phyloP scores from a whole-genome alignment of 345 rosid genomes.

The Aquilaria malaccensis region DNA sequence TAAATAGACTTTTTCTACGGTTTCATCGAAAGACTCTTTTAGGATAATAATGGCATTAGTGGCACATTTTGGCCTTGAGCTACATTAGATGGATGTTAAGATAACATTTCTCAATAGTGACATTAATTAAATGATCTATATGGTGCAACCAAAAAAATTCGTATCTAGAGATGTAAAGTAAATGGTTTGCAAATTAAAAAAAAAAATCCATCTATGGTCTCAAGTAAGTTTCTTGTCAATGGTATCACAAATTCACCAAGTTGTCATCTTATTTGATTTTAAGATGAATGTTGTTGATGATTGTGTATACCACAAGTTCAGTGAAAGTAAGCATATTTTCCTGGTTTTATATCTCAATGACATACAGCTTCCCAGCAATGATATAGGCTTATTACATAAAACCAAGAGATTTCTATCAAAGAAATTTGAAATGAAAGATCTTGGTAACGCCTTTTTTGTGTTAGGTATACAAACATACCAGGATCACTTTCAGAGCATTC shows the following conservation, averaged over 20 bases:
- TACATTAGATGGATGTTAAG: conserved; percentile 2
- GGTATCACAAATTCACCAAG: conserved; percentile 7
- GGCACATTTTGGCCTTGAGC: conserved; percentile 8
- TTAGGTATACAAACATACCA: too few species aligned
- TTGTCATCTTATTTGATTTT: conserved; percentile 7
- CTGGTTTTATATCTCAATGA: too few species aligned
- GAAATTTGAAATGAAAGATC: too few species aligned
- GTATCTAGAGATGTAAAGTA: background rate
- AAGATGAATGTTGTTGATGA: conserved; percentile 5
- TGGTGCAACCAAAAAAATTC: background rate
- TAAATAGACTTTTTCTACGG: conserved; percentile 12
- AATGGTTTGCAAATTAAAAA: conserved; percentile 5
- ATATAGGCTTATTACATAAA: too few species aligned
- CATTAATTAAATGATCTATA: too few species aligned
- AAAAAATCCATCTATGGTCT: conserved; percentile 4
- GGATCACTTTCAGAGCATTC: too few species aligned
- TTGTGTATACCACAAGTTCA: conserved; percentile 10
- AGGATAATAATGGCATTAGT: background rate
- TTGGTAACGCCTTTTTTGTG: too few species aligned
- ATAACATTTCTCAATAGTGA: background rate
- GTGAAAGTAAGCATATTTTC: conserved; percentile 1
- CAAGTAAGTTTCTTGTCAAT: background rate
- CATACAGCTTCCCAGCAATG: too few species aligned
- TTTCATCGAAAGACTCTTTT: conserved; percentile 10
- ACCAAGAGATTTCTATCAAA: too few species aligned